Percentiles rank a stretch among this genome's conserved stretches.
phyloP scores from a whole-genome alignment of 805 yeast genomes.

The Starmerella bombicola region DNA sequence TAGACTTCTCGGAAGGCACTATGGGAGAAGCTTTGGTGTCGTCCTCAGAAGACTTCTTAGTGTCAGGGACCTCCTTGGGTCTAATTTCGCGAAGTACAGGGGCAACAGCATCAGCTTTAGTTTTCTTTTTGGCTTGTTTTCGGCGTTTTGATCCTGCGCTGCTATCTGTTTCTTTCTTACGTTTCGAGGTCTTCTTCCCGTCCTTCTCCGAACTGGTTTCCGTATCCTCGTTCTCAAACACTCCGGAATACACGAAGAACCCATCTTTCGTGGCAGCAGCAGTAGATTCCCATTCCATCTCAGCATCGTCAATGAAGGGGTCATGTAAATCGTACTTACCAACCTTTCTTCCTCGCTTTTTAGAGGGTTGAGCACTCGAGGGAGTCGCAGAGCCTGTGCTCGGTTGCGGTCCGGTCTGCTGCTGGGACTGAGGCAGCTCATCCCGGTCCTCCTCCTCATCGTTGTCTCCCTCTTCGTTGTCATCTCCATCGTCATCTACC shows the following conservation, averaged over 20 bases:
- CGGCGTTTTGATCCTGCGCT: constrained; percentile 4
- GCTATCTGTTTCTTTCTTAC: constrained; percentile 9
- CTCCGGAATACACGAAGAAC: constrained; percentile 90
- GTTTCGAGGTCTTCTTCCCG: constrained; percentile 16
- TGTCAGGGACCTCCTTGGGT: background rate
- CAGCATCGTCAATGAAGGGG: constrained; percentile 94
- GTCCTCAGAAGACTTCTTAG: too few relatives aligned
- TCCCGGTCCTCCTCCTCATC: constrained; percentile 33
- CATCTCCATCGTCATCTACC: constrained; percentile 41
- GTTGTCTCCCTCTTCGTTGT: constrained; percentile 32
- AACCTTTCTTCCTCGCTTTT: constrained; percentile 29
- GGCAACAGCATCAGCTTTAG: background rate
- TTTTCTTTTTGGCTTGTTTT: background rate
- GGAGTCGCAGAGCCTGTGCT: background rate
- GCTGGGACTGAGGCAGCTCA: constrained; percentile 18
- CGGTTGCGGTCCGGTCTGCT: constrained; percentile 7
- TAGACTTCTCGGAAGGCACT: too few relatives aligned
- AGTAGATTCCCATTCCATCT: constrained; percentile 83
- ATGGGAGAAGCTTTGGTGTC: too few relatives aligned
- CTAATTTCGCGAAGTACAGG: background rate
- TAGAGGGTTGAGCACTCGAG: constrained; percentile 29
- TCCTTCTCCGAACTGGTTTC: constrained; percentile 16
- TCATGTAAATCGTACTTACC: constrained; percentile 67
- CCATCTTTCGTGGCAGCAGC: constrained; percentile 90
- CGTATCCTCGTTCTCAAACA: constrained; percentile 35